Conservation (phyloP, 306 rosid genomes). For the Datisca glomerata region DNA sequence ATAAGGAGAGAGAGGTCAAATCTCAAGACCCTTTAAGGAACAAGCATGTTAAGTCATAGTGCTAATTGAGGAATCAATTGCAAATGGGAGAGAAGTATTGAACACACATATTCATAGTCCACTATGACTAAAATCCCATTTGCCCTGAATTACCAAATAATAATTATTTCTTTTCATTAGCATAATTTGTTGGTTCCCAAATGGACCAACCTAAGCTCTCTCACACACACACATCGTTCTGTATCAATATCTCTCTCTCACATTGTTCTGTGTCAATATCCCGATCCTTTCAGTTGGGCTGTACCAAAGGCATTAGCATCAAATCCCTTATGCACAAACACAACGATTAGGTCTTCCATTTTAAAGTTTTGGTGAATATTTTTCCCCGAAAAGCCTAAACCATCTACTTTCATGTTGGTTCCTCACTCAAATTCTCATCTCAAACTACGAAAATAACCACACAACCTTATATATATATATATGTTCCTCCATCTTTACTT, state of each 20-base stretch:
- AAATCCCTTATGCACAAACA: slow-evolving; percentile 21
- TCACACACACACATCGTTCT: background rate
- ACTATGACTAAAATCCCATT: too few species aligned
- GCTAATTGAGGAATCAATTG: background rate
- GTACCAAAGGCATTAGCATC: slow-evolving; percentile 19
- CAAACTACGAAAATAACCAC: too few species aligned
- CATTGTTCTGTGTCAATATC: slow-evolving; percentile 2
- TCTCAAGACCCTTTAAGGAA: background rate
- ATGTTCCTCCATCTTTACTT: too few species aligned
- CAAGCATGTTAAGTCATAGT: background rate
- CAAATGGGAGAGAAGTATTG: background rate
- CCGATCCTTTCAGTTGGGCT: slow-evolving; percentile 3
- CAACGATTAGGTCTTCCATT: too few species aligned
- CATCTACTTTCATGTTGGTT: slow-evolving; percentile 19
- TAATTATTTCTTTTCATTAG: too few species aligned
- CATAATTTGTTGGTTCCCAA: too few species aligned
- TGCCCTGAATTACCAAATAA: too few species aligned
- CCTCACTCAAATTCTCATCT: too few species aligned
- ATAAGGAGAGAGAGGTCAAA: background rate
- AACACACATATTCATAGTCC: too few species aligned
- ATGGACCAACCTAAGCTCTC: too few species aligned
- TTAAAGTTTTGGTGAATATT: slow-evolving; percentile 19
- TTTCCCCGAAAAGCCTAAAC: slow-evolving; percentile 28
- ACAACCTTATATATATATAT: too few species aligned
- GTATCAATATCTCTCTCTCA: slow-evolving; percentile 9